A percentile compares a stretch with the other conserved stretches of the same genome.
Evolutionary conservation across 305 asterid genomes (phyloP).

Genomic region (Petunia hybrid): DNA sequence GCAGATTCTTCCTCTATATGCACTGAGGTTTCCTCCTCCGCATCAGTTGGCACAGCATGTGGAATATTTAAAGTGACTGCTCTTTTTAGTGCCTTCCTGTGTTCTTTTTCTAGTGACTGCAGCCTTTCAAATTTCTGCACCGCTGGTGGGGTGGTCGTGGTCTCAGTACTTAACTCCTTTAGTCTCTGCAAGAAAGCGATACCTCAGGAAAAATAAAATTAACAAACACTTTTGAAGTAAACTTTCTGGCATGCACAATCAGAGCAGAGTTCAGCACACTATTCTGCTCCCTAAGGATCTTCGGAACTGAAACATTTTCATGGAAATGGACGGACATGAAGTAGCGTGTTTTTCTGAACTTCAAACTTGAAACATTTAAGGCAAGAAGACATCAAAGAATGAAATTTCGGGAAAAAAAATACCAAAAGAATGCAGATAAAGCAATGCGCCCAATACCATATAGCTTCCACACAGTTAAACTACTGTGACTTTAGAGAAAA

Average conservation of each 20-base stretch:
- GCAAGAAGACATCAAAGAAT: neutral
- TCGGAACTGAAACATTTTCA: neutral
- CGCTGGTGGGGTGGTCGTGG: conserved; percentile 63
- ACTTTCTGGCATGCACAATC: neutral
- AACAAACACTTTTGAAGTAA: neutral
- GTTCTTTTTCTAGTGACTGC: conserved; percentile 79
- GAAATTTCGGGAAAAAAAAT: neutral
- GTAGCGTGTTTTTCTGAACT: neutral
- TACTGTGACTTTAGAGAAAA: neutral
- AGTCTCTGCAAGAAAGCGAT: conserved; percentile 51
- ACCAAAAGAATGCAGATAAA: neutral
- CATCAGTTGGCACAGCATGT: conserved; percentile 59
- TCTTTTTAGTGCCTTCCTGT: conserved; percentile 89
- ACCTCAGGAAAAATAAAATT: neutral
- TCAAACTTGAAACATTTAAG: neutral
- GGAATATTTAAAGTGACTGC: conserved; percentile 92
- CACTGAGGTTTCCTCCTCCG: conserved; percentile 49
- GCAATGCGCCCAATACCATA: neutral
- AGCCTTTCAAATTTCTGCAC: conserved; percentile 67
- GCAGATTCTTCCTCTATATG: conserved; percentile 48
- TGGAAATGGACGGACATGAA: neutral
- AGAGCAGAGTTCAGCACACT: neutral
- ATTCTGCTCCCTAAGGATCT: neutral
- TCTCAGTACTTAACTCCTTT: conserved; percentile 53
- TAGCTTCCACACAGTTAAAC: neutral